Evolutionary conservation across 306 rosid species (phyloP), one percentile per base, ranked within the genome.

Genomic region (Vicia sativa): DNA sequence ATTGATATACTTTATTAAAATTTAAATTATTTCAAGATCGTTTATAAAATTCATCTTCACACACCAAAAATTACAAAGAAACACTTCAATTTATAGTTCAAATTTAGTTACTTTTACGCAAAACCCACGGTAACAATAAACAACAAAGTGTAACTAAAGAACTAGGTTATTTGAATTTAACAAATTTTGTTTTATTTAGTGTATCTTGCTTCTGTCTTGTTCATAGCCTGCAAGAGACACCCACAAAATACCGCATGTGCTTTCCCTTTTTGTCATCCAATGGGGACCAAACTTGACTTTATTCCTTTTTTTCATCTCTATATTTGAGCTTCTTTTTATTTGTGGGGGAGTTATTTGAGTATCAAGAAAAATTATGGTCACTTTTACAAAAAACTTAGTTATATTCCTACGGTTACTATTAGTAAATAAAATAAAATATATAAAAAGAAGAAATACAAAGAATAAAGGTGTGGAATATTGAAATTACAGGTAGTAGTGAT

Each of bases 141-240:
- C 34, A 55, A 35, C 35, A 71, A 55, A 63, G 56, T 14, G n/a
- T n/a, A n/a, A n/a, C n/a, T n/a, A n/a, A n/a, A n/a, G n/a, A 28
- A 56, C 49, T 25, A 16, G 38, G 11, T 9, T 52, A 29, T 68
- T 75, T 26, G 59, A 41, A 25, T 61, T 70, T 70, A 65, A 54
- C 75, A 21, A 70, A 62, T 31, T 28, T 68, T 73, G 70, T 56
- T 25, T 23, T 18, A 4, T 56, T 25, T 7, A 9, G 69, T 64
- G 81, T 62, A 77, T 77, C 73, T 71, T 77, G 68, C 64, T 65
- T 71, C 56, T 76, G 76, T 54, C 60, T 76, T 76, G 55, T 55
- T 70, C 45, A 23, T 44, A 46, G 69, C 81, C 48, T 58, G 81
- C 77, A 57, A 76, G 45, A 65, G 71, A 61, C 75, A 78, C 29